These are phyloP conservation scores for Coemansia pectinata DNA, from an alignment of 192 early-diverging fungal genomes.

Conservation along the genomic window DNA sequence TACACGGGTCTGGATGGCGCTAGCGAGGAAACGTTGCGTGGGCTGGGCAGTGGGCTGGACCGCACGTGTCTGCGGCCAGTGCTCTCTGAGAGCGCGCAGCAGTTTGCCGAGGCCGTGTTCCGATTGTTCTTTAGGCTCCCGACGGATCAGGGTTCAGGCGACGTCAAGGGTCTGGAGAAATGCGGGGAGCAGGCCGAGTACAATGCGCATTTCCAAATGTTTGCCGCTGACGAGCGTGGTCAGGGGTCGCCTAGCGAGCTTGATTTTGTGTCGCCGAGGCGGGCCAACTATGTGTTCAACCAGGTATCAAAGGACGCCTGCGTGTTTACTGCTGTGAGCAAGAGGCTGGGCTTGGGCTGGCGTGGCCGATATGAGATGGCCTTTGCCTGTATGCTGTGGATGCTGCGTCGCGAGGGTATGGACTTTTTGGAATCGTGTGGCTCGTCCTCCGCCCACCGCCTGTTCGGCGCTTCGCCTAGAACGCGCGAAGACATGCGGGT, in stretches of 20 bases:
- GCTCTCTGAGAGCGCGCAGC: background rate
- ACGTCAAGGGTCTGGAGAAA: background rate
- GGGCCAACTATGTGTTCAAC: background rate
- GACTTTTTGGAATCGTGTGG: background rate
- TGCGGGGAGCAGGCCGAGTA: background rate
- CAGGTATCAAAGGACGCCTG: background rate
- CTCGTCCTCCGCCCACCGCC: background rate
- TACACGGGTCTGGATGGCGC: background rate
- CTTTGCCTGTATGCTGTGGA: background rate
- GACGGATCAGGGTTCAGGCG: background rate
- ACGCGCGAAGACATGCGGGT: background rate
- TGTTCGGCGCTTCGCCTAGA: background rate
- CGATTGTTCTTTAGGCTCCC: conserved; percentile 1
- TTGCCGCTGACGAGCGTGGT: background rate
- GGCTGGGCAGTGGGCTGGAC: background rate
- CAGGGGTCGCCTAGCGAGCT: background rate
- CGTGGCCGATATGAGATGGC: conserved; percentile 1
- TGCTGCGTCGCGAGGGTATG: background rate
- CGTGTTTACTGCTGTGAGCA: background rate
- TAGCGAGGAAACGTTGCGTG: background rate
- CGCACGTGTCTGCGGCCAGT: background rate
- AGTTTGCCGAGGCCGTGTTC: background rate
- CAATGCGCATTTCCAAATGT: background rate
- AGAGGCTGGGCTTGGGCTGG: background rate
- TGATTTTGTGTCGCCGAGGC: conserved; percentile 7